Evolutionary conservation across 306 rosid species (phyloP), one percentile per base, ranked within the genome.

Genomic region (Sechiopsis laciniata): DNA sequence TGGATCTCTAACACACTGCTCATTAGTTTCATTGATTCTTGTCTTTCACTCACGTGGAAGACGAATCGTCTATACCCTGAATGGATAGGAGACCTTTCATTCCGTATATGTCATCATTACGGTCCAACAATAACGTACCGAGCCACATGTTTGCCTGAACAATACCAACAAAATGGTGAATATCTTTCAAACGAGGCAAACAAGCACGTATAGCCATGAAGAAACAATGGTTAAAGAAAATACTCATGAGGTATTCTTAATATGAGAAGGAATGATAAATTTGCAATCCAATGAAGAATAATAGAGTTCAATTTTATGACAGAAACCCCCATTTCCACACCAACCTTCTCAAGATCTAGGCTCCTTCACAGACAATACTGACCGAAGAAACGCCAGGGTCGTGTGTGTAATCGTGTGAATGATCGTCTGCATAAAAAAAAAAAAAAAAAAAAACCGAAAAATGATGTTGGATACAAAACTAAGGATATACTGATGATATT

Each of bases 341-440:
- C 9, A 62, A 89, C 96, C 99, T 91, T 94, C 84, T 94, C 96
- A 72, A 94, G 99, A 77, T 94, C 99, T 78, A 91, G 79, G 90
- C 88, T 76, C 99, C 99, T 83, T 91, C 99, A 79, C 99, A 89
- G 82, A 94, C 96, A 68, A 90, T 87, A 82, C 97, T 91, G 77
- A 94, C 91, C 3, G 97, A 94, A 29, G 97, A 86, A 72, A 94
- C 91, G 62, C 97, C 97, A 26, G 97, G 99, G 75, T 94, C 99
- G 40, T 94, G 99, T 50, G 20, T 86, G 66, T 94, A 97, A 80
- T 89, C 96, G 75, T 89, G 97, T 67, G 89, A 74, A 76, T 87
- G 96, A 80, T 87, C 85, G 3, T 80, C 97, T 91, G 95, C 80
- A 85, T 54, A 78, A 51, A 26, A 50, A 26, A 26, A 26, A 26